A percentile compares a stretch with the other conserved stretches of the same genome.
phyloP scores from a whole-genome alignment of 2,329 filamentous ascomycete species.

The Xylariaceae sp. region DNA sequence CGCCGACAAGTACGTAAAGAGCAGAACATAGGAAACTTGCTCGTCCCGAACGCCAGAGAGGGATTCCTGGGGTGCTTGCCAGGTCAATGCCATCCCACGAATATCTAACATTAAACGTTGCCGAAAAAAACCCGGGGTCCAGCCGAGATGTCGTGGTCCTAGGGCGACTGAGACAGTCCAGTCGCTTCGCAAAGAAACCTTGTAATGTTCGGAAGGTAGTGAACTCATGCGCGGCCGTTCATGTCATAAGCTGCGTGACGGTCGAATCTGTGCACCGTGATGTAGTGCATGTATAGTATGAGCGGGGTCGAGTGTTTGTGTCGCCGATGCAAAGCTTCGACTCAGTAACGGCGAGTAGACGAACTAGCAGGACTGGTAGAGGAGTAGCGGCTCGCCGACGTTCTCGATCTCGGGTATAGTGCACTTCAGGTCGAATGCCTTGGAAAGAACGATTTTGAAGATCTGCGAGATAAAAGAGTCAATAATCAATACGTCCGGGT shows the following conservation, averaged over 20 bases:
- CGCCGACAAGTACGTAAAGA: conserved; percentile 2
- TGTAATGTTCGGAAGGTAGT: conserved; percentile 5
- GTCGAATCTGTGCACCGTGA: neutral
- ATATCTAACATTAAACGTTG: conserved; percentile 13
- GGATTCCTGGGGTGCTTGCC: conserved; percentile 8
- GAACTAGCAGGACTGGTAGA: conserved; percentile 66
- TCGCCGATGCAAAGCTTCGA: conserved; percentile 1
- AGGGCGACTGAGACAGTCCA: conserved; percentile 2
- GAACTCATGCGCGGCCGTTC: conserved; percentile 17
- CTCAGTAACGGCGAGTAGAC: neutral
- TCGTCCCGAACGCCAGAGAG: conserved; percentile 3
- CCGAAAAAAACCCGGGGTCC: conserved; percentile 6
- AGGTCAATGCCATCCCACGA: conserved; percentile 8
- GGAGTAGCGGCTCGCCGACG: conserved; percentile 86
- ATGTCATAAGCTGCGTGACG: conserved; percentile 16
- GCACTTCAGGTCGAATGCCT: conserved; percentile 97
- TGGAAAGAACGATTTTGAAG: conserved; percentile 98
- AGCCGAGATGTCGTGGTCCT: conserved; percentile 8
- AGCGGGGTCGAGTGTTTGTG: neutral
- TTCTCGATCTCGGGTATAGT: conserved; percentile 99
- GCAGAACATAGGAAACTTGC: conserved; percentile 17
- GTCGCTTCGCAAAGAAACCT: neutral
- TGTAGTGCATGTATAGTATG: neutral
- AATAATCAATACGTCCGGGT: conserved; percentile 4
- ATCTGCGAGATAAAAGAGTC: conserved; percentile 55